Evolutionary conservation across 2,329 filamentous ascomycete species (phyloP), one percentile per base, ranked within the genome.

Genomic region (Fusarium tjaetaba): DNA sequence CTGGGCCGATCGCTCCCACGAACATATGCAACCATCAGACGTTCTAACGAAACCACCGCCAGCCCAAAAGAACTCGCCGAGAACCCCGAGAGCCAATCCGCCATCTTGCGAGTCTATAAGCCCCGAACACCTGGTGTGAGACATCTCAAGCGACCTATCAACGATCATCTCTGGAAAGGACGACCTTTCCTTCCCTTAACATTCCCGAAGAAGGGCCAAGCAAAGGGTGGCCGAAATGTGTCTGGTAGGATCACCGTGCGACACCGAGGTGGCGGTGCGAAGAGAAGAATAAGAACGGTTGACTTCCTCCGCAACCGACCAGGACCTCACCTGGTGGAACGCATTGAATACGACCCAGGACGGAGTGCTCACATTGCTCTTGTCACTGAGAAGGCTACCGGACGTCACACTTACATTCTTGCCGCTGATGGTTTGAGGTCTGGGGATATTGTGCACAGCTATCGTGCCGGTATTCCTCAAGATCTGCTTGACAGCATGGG

Each of bases 151-250:
- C 90, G 96, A 48, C 95, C 96, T 20, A 92, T 98, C 84, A 98
- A 98, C 84, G 95, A 98, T 79, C 96, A 99, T 83, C 86, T 99
- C 51, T 98, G 94, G 94, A 98, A 97, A 84, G 96, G 96, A 66
- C 88, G 95, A 64, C 94, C 96, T 2, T 91, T 93, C 75, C 87
- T 94, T 39, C 90, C 92, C 57, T 88, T 99, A 82, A 99, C 97
- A 16, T 94, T 94, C 79, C 91, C 95, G 42, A 97, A 98, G 83
- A 96, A 96, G 82, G 96, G 96, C 22, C 95, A 97, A 78, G 92
- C 90, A 59, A 96, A 97, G 82, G 97, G 96, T 82, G 96, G 96
- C 48, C 90, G 96, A 78, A 99, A 99, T 82, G 93, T 94, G 79
- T 92, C 89, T 61, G 97, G 96, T 30, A 88, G 90, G 74, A 89